Evolutionary conservation across 2,329 filamentous ascomycete genomes (phyloP).

Genomic region (Claviceps paspali): DNA sequence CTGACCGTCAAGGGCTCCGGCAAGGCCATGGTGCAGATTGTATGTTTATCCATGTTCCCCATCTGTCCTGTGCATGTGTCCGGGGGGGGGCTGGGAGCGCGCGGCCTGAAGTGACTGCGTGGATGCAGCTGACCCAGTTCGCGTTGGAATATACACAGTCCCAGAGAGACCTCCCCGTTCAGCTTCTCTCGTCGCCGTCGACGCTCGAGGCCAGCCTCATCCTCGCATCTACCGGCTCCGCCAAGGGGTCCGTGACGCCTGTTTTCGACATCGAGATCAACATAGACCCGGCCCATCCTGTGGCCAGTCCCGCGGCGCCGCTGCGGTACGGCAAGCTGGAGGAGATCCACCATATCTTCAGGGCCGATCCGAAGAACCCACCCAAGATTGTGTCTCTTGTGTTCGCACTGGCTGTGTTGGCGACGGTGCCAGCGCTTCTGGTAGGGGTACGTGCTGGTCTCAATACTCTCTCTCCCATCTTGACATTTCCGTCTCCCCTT

Average conservation of each 20-base stretch:
- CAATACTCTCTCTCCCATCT: no score
- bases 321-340: constrained; percentile 70
- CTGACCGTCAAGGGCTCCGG: constrained; percentile 75
- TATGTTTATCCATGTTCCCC: no score
- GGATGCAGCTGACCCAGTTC: no score
- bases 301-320: constrained; percentile 47
- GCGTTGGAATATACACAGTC: no score
- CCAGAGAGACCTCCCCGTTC: constrained; percentile 75
- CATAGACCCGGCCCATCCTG: constrained; percentile 44
- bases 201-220: constrained; percentile 69
- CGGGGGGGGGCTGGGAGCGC: no score
- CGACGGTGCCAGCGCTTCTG: constrained; percentile 58
- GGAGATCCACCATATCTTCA: constrained; percentile 88
- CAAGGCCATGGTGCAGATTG: constrained; percentile 72
- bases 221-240: constrained; percentile 71
- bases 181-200: constrained; percentile 53
- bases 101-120: no score
- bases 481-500: no score
- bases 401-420: constrained; percentile 60
- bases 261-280: constrained; percentile 60
- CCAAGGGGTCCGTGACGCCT: constrained; percentile 48
- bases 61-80: no score
- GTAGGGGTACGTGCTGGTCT: constrained; percentile 47
- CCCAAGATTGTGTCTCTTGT: constrained; percentile 64
- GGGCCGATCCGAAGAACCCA: constrained; percentile 61